A percentile compares a stretch with the other conserved stretches of the same genome.
These are phyloP conservation scores for Agaricus bisporus DNA, from an alignment of 768 basidiomycete species.

Conservation along the genomic window DNA sequence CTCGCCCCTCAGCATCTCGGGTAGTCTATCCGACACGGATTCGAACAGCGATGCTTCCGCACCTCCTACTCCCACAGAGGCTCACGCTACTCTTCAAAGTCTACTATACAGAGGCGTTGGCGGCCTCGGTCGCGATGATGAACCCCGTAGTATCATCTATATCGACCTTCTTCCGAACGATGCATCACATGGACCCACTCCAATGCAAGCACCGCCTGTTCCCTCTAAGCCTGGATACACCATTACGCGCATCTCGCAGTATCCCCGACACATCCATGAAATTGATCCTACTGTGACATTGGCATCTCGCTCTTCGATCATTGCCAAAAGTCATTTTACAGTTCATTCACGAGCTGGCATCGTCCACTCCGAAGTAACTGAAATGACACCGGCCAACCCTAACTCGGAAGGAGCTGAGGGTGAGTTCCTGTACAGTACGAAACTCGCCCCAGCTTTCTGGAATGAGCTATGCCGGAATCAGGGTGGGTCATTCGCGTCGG, in stretches of 20 bases:
- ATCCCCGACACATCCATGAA: conserved; percentile 45
- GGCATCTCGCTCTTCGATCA: conserved; percentile 38
- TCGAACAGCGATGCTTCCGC: conserved; percentile 34
- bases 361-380: conserved; percentile 46
- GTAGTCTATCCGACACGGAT: conserved; percentile 26
- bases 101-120: conserved; percentile 26
- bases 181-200: conserved; percentile 12
- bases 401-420: conserved; percentile 20
- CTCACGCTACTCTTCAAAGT: conserved; percentile 25
- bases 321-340: conserved; percentile 27
- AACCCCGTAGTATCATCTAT: conserved; percentile 32
- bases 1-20: neutral
- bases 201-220: conserved; percentile 22
- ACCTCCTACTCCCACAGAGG: conserved; percentile 33
- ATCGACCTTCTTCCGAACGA: conserved; percentile 40
- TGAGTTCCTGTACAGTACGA: conserved; percentile 49
- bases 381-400: conserved; percentile 24
- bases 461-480: conserved; percentile 44
- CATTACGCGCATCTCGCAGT: conserved; percentile 31
- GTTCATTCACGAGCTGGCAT: conserved; percentile 20
- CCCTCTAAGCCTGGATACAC: conserved; percentile 19
- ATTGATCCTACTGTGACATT: conserved; percentile 71
- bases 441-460: conserved; percentile 65
- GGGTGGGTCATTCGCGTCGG: conserved; percentile 32
- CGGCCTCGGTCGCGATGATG: conserved; percentile 18